Evolutionary conservation across 2,329 filamentous ascomycete genomes (phyloP), one percentile per base, ranked within the genome.

Genomic region (Nemania sp.): DNA sequence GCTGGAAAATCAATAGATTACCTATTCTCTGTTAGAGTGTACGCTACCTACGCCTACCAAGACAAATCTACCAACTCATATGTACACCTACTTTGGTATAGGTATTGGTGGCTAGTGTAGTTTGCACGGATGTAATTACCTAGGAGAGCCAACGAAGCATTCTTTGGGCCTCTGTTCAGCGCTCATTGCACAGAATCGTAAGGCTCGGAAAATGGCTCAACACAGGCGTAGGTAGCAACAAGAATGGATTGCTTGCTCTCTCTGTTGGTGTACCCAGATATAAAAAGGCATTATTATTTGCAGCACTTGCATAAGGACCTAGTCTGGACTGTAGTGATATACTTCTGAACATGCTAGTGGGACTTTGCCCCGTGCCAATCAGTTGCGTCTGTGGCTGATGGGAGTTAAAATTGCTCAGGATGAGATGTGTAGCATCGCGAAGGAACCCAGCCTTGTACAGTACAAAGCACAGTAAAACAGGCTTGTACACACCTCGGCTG

Each of bases 321-420:
- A 45, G 41, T 34, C 39, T 30, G 47, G 42, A 37, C 42, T 47
- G 22, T n/a, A 24, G 34, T 30, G 15, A 44, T 40, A n/a, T 31
- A 28, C 15, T 43, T 50, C 37, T 44, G 22, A 44, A 31, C 17
- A 44, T 45, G 19, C 41, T 14, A 33, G 26, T 39, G 42, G 19
- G 34, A 17, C 41, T 34, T 14, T 17, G 26, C 33, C 48, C 43
- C 19, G 42, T 39, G 52, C 47, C 28, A 51, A 30, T 14, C 30
- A 37, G 31, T 49, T 41, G 52, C 52, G 36, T 55, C 31, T 51
- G 53, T 52, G 49, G 49, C 53, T 52, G 53, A 49, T 52, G 49
- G 36, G 33, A 28, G 33, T 33, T 56, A 44, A 56, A 51, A 56
- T 56, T 56, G 53, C 53, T 56, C 53, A 51, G 43, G 34, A 36